phyloP scores from a whole-genome alignment of 768 basidiomycete genomes.

The Tricholoma furcatifolium region DNA sequence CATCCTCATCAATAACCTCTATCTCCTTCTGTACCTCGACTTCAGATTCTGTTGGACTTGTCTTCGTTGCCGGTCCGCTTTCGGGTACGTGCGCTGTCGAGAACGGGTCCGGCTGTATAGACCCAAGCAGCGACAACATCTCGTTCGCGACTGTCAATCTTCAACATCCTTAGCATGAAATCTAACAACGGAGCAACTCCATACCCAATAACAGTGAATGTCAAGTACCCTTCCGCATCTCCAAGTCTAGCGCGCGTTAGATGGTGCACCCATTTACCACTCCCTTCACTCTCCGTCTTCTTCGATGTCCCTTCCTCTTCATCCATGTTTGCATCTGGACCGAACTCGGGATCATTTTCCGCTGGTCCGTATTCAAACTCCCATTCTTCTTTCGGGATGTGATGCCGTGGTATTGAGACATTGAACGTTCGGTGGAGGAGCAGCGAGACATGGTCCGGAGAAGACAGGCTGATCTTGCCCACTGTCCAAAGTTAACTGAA shows the following conservation, averaged over 20 bases:
- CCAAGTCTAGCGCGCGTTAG: slow-evolving; percentile 70
- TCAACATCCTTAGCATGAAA: slow-evolving; percentile 12
- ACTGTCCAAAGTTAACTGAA: slow-evolving; percentile 37
- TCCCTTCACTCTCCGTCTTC: slow-evolving; percentile 37
- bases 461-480: slow-evolving; percentile 85
- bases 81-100: slow-evolving; percentile 52
- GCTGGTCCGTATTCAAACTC: slow-evolving; percentile 84
- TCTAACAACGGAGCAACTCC: slow-evolving; percentile 21
- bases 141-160: slow-evolving; percentile 90
- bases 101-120: slow-evolving; percentile 76
- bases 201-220: slow-evolving; percentile 89
- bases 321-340: slow-evolving; percentile 30
- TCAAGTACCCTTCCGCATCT: slow-evolving; percentile 60
- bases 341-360: slow-evolving; percentile 78
- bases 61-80: slow-evolving; percentile 11
- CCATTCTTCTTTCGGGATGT: slow-evolving; percentile 81
- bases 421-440: slow-evolving; percentile 93
- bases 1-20: slow-evolving; percentile 17
- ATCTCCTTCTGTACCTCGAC: slow-evolving; percentile 14
- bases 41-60: slow-evolving; percentile 17
- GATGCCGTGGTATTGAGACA: slow-evolving; percentile 89
- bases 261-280: slow-evolving; percentile 80
- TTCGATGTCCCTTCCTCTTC: slow-evolving; percentile 21
- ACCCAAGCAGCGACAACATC: slow-evolving; percentile 88
- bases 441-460: slow-evolving; percentile 89